A percentile compares a stretch with the other conserved stretches of the same genome.
These are phyloP conservation scores for Rhizopus delemar DNA, from an alignment of 371 early-diverging fungal genomes.

Conservation along the genomic window DNA sequence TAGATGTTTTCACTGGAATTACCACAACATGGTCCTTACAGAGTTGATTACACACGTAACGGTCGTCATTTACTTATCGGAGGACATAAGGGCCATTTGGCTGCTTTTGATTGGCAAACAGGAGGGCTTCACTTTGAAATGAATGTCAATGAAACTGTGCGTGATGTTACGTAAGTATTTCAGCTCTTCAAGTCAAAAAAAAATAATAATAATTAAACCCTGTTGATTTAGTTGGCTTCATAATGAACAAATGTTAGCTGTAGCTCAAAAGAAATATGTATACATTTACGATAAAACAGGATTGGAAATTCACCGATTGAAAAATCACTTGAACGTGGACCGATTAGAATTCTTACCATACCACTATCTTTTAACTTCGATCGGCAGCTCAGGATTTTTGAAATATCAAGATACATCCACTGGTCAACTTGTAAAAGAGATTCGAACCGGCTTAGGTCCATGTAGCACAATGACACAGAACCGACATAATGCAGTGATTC, in stretches of 20 bases:
- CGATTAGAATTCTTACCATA: constrained; percentile 94
- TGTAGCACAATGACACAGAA: constrained; percentile 90
- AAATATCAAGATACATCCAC: constrained; percentile 98
- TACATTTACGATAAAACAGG: constrained; percentile 97
- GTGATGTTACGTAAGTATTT: constrained; percentile 83
- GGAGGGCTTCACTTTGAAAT: constrained; percentile 84
- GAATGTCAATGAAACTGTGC: constrained; percentile 86
- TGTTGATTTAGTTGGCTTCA: constrained; percentile 79
- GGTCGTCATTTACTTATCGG: constrained; percentile 88
- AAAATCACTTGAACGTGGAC: constrained; percentile 81
- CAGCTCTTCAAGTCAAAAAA: not conserved
- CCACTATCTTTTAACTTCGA: constrained; percentile 91
- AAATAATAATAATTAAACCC: not conserved
- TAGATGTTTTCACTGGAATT: constrained; percentile 83
- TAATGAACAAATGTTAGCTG: constrained; percentile 96
- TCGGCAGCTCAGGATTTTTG: constrained; percentile 82
- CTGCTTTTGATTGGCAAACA: constrained; percentile 92
- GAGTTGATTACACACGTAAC: constrained; percentile 88
- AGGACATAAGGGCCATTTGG: constrained; percentile 90
- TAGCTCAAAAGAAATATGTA: constrained; percentile 94
- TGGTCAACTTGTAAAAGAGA: constrained; percentile 86
- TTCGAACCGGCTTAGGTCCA: constrained; percentile 76
- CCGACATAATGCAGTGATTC: constrained; percentile 90
- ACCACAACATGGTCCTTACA: constrained; percentile 86
- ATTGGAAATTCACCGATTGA: constrained; percentile 91